A percentile compares a stretch with the other conserved stretches of the same genome.
Evolutionary conservation across 441 rosid genomes (phyloP).

Genomic region (Aleurites moluccanus): DNA sequence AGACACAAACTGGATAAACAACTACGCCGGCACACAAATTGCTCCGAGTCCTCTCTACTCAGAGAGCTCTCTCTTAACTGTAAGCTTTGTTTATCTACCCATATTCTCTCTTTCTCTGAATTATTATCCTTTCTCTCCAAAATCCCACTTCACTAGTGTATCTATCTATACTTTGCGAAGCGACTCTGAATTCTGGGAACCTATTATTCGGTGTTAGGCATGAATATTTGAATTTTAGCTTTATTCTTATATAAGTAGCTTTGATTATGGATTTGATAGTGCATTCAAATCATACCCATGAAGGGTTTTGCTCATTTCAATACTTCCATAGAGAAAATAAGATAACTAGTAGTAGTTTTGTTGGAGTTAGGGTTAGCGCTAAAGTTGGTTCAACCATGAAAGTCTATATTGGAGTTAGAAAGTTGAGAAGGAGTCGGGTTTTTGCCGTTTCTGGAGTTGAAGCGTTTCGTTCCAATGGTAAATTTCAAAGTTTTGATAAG

Average conservation of each 20-base stretch:
- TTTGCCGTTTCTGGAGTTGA: constrained; percentile 45
- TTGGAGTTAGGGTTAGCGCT: constrained; percentile 28
- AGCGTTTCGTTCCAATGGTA: constrained; percentile 45
- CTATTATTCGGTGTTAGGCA: neutral
- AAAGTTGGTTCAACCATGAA: constrained; percentile 20
- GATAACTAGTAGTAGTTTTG: constrained; percentile 30
- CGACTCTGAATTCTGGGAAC: neutral
- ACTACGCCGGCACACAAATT: neutral
- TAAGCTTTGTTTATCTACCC: neutral
- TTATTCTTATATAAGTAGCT: neutral
- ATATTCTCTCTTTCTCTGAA: neutral
- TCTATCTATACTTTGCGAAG: neutral
- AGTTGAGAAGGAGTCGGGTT: constrained; percentile 33
- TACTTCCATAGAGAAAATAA: constrained; percentile 34
- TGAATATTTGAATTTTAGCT: constrained; percentile 3
- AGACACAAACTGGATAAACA: constrained; percentile 1
- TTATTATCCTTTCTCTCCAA: neutral
- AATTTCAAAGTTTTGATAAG: constrained; percentile 36
- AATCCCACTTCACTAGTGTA: neutral
- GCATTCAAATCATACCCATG: constrained; percentile 34
- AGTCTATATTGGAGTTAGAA: constrained; percentile 30
- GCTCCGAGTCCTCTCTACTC: neutral
- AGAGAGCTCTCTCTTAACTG: neutral
- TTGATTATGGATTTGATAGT: constrained; percentile 4
- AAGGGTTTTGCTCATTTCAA: constrained; percentile 54